Conservation (phyloP, 306 rosid genomes). For the Sophora flavescens region DNA sequence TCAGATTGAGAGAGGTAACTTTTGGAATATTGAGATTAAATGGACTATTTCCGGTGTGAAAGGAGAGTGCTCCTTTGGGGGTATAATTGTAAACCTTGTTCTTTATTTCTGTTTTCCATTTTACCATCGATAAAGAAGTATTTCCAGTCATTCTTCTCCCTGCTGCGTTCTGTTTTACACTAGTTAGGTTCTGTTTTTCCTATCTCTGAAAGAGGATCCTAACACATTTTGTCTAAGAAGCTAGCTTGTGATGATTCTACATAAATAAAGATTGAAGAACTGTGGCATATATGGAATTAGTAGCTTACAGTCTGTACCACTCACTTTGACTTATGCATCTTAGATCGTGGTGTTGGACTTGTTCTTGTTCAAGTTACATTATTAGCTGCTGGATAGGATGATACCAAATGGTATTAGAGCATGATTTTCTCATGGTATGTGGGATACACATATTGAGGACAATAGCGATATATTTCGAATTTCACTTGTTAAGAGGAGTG, state of each 20-base stretch:
- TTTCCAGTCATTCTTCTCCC: too few relatives aligned
- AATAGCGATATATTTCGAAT: conserved; percentile 19
- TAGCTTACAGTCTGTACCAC: background rate
- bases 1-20: too few relatives aligned
- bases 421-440: conserved; percentile 7
- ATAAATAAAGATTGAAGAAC: background rate
- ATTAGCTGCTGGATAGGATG: background rate
- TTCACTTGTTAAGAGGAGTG: background rate
- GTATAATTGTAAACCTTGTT: too few relatives aligned
- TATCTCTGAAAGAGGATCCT: too few relatives aligned
- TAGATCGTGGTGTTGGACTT: background rate
- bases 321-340: background rate
- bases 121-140: too few relatives aligned
- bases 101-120: too few relatives aligned
- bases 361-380: conserved; percentile 17
- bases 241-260: conserved; percentile 2
- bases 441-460: background rate
- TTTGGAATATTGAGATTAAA: too few relatives aligned
- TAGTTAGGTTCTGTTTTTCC: too few relatives aligned
- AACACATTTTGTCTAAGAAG: too few relatives aligned
- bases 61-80: too few relatives aligned
- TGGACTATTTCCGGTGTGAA: too few relatives aligned
- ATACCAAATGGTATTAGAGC: background rate
- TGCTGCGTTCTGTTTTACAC: too few relatives aligned
- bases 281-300: background rate